A percentile compares a stretch with the other conserved stretches of the same genome.
phyloP scores from a whole-genome alignment of 2,329 filamentous ascomycete genomes.

The Amauroascus niger region DNA sequence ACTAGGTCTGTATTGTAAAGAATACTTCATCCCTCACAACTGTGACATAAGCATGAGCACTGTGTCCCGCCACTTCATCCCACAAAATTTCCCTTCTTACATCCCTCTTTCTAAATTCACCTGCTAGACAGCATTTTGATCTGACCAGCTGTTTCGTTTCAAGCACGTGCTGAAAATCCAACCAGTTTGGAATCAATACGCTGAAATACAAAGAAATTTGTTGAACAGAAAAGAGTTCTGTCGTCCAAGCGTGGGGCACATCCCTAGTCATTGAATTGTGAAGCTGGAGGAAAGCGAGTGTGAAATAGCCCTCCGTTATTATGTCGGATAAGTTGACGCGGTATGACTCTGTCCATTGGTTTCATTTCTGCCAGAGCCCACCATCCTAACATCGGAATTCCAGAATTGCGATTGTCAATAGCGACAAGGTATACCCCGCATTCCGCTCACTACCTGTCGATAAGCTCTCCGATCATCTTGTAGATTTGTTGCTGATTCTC shows the following conservation, averaged over 20 bases:
- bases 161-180: background rate
- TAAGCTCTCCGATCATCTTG: background rate
- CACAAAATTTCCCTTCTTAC: background rate
- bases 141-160: background rate
- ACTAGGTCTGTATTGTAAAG: no score
- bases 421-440: slow-evolving; percentile 67
- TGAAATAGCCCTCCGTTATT: slow-evolving; percentile 25
- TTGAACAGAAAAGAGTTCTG: background rate
- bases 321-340: slow-evolving; percentile 95
- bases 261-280: background rate
- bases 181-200: background rate
- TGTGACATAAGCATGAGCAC: background rate
- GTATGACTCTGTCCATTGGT: slow-evolving; percentile 44
- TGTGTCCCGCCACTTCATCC: background rate
- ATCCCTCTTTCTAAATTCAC: background rate
- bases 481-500: slow-evolving; percentile 1
- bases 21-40: no score
- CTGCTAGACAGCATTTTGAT: background rate
- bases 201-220: background rate
- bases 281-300: background rate
- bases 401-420: slow-evolving; percentile 98
- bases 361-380: background rate
- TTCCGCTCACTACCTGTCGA: slow-evolving; percentile 35
- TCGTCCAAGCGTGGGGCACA: background rate
- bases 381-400: background rate